Percentiles rank a stretch among this genome's conserved stretches.
phyloP scores from a whole-genome alignment of 1,284 basidiomycete species.

The Boletus hoseneyae region DNA sequence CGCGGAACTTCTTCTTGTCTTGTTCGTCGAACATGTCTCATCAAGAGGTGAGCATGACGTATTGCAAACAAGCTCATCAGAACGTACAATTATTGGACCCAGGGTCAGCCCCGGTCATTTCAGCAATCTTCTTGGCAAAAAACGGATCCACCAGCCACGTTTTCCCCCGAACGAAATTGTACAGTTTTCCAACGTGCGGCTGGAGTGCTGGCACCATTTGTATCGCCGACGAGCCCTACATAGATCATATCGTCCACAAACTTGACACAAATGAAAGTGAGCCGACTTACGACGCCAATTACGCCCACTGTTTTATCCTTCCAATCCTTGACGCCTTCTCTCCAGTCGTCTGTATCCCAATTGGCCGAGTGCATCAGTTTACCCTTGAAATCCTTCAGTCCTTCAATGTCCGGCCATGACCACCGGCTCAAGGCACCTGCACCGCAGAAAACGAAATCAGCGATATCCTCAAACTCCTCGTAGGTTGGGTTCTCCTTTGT shows the following conservation, averaged over 20 bases:
- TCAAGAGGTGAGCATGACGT: background rate
- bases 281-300: constrained; percentile 53
- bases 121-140: constrained; percentile 37
- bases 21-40: constrained; percentile 51
- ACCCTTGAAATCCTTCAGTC: constrained; percentile 50
- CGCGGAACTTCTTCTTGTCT: constrained; percentile 48
- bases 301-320: constrained; percentile 55
- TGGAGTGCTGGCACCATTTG: constrained; percentile 62
- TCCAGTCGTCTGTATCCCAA: constrained; percentile 48
- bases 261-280: background rate
- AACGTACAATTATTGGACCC: constrained; percentile 43
- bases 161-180: constrained; percentile 58
- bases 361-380: constrained; percentile 53
- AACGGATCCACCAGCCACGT: constrained; percentile 60
- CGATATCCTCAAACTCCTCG: constrained; percentile 49
- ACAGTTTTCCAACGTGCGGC: constrained; percentile 46
- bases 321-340: constrained; percentile 49
- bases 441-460: constrained; percentile 52
- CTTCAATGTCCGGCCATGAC: constrained; percentile 58
- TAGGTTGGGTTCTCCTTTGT: constrained; percentile 15
- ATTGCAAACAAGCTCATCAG: background rate
- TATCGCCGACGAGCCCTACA: constrained; percentile 60
- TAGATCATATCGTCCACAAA: background rate
- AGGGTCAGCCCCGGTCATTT: constrained; percentile 37
- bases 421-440: constrained; percentile 51